These are phyloP conservation scores for Suhomyces maxii DNA, from an alignment of 1,139 yeast species.

Conservation along the genomic window DNA sequence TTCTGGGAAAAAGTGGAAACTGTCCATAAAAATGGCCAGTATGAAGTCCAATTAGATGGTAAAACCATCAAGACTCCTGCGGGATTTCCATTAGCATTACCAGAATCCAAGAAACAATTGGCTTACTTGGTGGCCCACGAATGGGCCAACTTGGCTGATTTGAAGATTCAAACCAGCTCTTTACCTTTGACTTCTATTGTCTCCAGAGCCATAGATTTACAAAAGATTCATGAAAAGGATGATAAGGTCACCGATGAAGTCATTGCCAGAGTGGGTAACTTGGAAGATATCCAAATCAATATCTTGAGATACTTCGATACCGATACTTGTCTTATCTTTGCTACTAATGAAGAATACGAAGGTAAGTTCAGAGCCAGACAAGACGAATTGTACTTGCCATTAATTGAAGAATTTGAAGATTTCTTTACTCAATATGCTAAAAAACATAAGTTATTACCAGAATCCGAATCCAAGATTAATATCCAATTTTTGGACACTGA, in stretches of 20 bases:
- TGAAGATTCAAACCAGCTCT: conserved; percentile 74
- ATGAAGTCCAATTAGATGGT: conserved; percentile 64
- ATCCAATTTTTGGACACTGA: conserved; percentile 76
- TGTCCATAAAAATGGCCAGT: conserved; percentile 27
- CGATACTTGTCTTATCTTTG: conserved; percentile 83
- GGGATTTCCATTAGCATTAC: conserved; percentile 70
- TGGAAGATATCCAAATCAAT: conserved; percentile 53
- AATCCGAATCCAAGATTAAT: conserved; percentile 25
- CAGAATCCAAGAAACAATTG: conserved; percentile 56
- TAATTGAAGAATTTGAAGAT: conserved; percentile 65
- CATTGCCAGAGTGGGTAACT: conserved; percentile 59
- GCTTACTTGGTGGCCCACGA: conserved; percentile 83
- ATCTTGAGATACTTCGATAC: conserved; percentile 86
- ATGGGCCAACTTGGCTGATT: conserved; percentile 75
- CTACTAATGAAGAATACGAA: conserved; percentile 80
- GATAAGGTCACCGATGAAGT: conserved; percentile 43
- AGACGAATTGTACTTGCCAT: conserved; percentile 71
- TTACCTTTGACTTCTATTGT: conserved; percentile 86
- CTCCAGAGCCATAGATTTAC: conserved; percentile 80
- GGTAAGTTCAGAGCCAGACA: conserved; percentile 79
- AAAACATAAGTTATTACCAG: conserved; percentile 29
- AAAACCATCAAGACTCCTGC: conserved; percentile 83
- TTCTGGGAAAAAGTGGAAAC: conserved; percentile 85
- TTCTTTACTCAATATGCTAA: conserved; percentile 51
- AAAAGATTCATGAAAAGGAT: conserved; percentile 25